Evolutionary conservation across 768 basidiomycete species (phyloP), one percentile per base, ranked within the genome.

Genomic region (Tylopilus subfusipes): DNA sequence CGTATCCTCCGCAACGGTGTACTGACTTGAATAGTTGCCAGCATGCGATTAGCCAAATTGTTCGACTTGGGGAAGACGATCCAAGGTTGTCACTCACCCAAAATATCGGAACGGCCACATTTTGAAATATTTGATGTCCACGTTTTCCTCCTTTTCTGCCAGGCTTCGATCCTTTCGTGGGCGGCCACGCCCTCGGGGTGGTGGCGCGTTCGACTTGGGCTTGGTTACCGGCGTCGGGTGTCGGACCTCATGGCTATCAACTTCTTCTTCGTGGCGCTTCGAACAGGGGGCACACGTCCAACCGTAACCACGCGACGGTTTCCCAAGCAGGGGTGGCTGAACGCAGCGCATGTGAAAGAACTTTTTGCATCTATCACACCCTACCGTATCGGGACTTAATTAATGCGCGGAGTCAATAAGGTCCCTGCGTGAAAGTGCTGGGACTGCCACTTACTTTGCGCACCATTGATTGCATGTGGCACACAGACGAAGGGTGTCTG

Each of bases 211-310:
- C 38, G 86, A 81, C 70, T 85, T 89, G 44, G 80, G 76, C 60
- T 81, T 82, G 30, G 75, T 73, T 7, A 72, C 61, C 14, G 85
- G 82, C 16, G 81, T 81, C 16, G 72, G 71, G 60, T 82, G 82
- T 38, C 86, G 84, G 45, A 82, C 78, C 27, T 86, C 84, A 59
- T 86, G 84, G 56, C 84, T 82, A 65, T 89, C 86, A 44, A 93
- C 88, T 66, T 90, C 84, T 63, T 93, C 88, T 62, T 93, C 93
- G 65, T 95, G 89, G 60, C 82, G 82, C 50, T 84, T 82, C 12
- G 93, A 89, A 70, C 95, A 98, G 1, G 93, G 92, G 0, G 91
- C 90, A 64, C 96, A 98, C 11, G 93, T 93, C 96, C 96, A 98
- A 21, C 91, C 93, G 73, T 98, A 98, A 42, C 96, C 96, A 58